phyloP scores from a whole-genome alignment of 2,329 filamentous ascomycete genomes.

The Balansia obtecta region DNA sequence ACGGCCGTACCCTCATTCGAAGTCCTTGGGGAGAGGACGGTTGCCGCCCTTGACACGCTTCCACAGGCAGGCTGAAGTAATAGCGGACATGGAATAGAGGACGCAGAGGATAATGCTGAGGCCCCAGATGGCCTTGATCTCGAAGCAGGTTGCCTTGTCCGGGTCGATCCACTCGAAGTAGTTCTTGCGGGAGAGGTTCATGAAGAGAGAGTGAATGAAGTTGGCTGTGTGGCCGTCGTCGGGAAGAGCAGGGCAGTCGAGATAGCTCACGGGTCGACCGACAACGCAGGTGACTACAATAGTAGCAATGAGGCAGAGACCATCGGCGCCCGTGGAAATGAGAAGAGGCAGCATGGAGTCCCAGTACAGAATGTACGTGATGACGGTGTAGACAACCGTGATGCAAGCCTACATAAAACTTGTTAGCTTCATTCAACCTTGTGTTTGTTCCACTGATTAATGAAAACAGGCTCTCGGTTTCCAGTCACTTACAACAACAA shows the following conservation, averaged over 20 bases:
- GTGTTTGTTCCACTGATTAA: background rate
- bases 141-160: constrained; percentile 56
- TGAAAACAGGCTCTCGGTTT: background rate
- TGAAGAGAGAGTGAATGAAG: constrained; percentile 31
- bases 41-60: constrained; percentile 36
- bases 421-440: background rate
- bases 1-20: constrained; percentile 39
- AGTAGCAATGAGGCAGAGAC: constrained; percentile 59
- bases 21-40: constrained; percentile 29
- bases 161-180: constrained; percentile 35
- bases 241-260: constrained; percentile 52
- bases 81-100: constrained; percentile 51
- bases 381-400: constrained; percentile 64
- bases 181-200: constrained; percentile 23
- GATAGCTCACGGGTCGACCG: constrained; percentile 67
- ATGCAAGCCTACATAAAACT: constrained; percentile 52
- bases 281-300: constrained; percentile 67
- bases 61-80: constrained; percentile 50
- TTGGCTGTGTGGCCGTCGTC: constrained; percentile 27
- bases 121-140: constrained; percentile 83
- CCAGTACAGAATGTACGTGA: constrained; percentile 71
- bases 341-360: constrained; percentile 67
- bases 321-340: constrained; percentile 53
- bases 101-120: constrained; percentile 67
- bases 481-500: constrained; percentile 57